These are phyloP conservation scores for Trametes cingulata DNA, from an alignment of 768 basidiomycete species.

Conservation along the genomic window DNA sequence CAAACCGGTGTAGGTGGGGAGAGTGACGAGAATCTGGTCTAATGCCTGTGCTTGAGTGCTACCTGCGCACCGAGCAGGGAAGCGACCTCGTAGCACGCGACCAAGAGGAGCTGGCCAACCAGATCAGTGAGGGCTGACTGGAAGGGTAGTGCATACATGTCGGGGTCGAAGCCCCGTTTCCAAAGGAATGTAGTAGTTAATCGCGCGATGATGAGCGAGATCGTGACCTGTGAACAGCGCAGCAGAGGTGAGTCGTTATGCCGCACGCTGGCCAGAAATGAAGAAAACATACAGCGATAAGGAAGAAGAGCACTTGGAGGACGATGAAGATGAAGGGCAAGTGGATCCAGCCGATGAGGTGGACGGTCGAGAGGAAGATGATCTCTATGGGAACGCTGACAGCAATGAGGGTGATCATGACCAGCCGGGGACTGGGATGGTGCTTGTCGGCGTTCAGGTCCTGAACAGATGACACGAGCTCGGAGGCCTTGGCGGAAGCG, in stretches of 20 bases:
- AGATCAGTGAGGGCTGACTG: constrained; percentile 90
- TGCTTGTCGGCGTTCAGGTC: constrained; percentile 14
- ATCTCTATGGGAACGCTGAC: constrained; percentile 83
- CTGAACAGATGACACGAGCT: constrained; percentile 20
- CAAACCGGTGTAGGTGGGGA: neutral
- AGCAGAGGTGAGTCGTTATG: neutral
- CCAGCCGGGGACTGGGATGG: constrained; percentile 46
- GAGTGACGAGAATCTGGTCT: neutral
- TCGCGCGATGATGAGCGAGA: constrained; percentile 69
- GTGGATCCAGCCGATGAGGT: constrained; percentile 74
- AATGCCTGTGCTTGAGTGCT: constrained; percentile 16
- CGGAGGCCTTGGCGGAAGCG: constrained; percentile 37
- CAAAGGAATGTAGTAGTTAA: constrained; percentile 75
- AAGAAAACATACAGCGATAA: constrained; percentile 62
- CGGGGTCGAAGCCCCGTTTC: constrained; percentile 78
- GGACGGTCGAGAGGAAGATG: constrained; percentile 68
- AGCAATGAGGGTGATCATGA: constrained; percentile 66
- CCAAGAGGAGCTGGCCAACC: constrained; percentile 77
- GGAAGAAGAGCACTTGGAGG: constrained; percentile 70
- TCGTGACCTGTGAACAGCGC: constrained; percentile 51
- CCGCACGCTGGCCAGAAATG: constrained; percentile 4
- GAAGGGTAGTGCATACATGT: constrained; percentile 91
- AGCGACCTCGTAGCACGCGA: constrained; percentile 71
- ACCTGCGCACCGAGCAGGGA: constrained; percentile 43
- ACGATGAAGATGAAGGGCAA: constrained; percentile 68